phyloP scores from a whole-genome alignment of 352 stramenopile species.

The Achlya hypogyna region DNA sequence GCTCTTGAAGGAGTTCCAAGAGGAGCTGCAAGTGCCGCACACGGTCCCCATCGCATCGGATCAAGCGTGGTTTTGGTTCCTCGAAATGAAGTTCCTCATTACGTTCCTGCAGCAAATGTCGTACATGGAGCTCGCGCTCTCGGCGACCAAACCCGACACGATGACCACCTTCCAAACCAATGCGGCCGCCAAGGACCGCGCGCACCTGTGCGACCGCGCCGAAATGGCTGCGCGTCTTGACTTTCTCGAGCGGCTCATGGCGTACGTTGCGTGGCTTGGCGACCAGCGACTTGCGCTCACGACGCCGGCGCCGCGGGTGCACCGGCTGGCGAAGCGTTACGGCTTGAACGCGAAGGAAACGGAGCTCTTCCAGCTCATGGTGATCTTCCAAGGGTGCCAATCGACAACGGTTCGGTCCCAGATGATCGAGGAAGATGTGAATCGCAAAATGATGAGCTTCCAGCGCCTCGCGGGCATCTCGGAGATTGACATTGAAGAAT shows the following conservation, averaged over 20 bases:
- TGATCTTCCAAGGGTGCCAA: conserved; percentile 76
- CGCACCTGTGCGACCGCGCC: conserved; percentile 42
- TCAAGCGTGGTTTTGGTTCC: conserved; percentile 74
- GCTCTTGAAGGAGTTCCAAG: conserved; percentile 63
- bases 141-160: conserved; percentile 69
- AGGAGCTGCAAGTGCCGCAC: conserved; percentile 37
- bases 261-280: conserved; percentile 49
- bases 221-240: conserved; percentile 71
- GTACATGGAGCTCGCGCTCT: conserved; percentile 80
- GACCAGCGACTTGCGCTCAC: conserved; percentile 42
- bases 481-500: conserved; percentile 81
- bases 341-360: conserved; percentile 62
- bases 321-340: conserved; percentile 62
- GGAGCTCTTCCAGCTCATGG: conserved; percentile 69
- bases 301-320: conserved; percentile 28
- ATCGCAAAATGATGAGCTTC: conserved; percentile 61
- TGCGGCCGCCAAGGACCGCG: conserved; percentile 30
- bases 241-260: conserved; percentile 53
- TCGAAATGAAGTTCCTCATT: conserved; percentile 71
- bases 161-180: conserved; percentile 28
- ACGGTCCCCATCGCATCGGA: conserved; percentile 39
- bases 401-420: conserved; percentile 76
- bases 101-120: conserved; percentile 78
- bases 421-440: conserved; percentile 74
- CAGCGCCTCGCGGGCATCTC: conserved; percentile 69